Evolutionary conservation across 768 basidiomycete genomes (phyloP).

Genomic region (Lactarius deliciosus): DNA sequence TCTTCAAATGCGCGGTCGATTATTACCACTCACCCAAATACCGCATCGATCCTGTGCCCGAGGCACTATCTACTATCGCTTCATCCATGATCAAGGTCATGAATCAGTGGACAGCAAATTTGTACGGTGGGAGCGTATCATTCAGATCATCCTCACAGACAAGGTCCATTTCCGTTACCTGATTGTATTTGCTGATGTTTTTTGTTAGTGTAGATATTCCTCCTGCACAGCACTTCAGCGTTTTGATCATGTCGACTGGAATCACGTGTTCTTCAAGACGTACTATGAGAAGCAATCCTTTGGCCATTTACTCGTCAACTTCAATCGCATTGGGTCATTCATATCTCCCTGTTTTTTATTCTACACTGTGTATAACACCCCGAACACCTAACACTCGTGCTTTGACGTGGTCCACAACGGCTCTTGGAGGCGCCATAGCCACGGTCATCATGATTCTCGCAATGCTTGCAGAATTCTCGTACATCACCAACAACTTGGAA

Average conservation of each 20-base stretch:
- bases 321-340: constrained; percentile 99
- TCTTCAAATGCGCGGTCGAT: constrained; percentile 99
- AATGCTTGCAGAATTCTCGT: constrained; percentile 92
- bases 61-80: constrained; percentile 81
- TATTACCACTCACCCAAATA: constrained; percentile 98
- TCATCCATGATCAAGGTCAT: constrained; percentile 96
- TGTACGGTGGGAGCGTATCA: constrained; percentile 91
- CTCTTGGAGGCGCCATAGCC: constrained; percentile 94
- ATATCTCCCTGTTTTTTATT: constrained; percentile 93
- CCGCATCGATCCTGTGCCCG: constrained; percentile 86
- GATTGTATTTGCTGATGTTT: background rate
- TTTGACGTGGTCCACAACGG: constrained; percentile 90
- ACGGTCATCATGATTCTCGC: constrained; percentile 95
- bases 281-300: constrained; percentile 98
- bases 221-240: constrained; percentile 91
- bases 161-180: constrained; percentile 43
- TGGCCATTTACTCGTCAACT: constrained; percentile 92
- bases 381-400: constrained; percentile 81
- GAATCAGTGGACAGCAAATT: constrained; percentile 95
- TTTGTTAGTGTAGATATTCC: constrained; percentile 78
- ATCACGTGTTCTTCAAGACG: constrained; percentile 96
- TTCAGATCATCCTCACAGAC: constrained; percentile 90
- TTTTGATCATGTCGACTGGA: constrained; percentile 82
- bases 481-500: constrained; percentile 99
- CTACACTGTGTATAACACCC: constrained; percentile 96